Base-by-base conservation (phyloP, 805 yeast species). In the Pichia kluyveri region DNA sequence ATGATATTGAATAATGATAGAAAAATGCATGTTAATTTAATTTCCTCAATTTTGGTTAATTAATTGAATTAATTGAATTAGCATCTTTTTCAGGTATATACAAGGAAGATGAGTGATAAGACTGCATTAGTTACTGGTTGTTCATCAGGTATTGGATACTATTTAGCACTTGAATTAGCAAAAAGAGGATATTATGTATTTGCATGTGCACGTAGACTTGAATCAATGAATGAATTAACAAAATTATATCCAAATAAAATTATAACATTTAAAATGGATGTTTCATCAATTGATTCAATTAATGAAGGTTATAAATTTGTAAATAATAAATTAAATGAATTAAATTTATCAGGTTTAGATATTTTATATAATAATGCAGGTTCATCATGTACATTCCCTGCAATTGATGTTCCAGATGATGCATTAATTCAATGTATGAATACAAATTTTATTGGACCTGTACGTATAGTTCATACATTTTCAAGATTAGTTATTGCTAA, bases 171-270 rank as follows among this genome's bases (percentile, higher is more conserved):
- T 18, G 76, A 73, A 51, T 66, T 79, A 40, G 67, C 71, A 23
- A 51, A 59, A 19, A 63, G 68, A 15, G 77, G 76, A 0, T 75
- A 67, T 54, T 67, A 68, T 50, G 88, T 85, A 0, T 83, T 77
- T 59, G 90, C 90, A 0, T 81, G 85, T 48, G 89, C 93, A 3
- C 71, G 95, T 61, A 73, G 88, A 54, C 56, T 76, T 32, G 80
- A 71, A 43, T 77, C 76, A 4, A 81, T 86, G 82, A 70, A 73
- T 38, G 70, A 72, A 8, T 65, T 82, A 50, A 53, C 51, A 23
- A 64, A 66, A 19, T 58, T 70, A n/a, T 63, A 67, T 42, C 58
- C 59, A 4, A 46, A 51, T 19, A 74, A 76, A 0, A 66, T 82
- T 4, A 65, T 60, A 27, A 75, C 75, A 2, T 60, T 80, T 32